Base-by-base conservation (phyloP, 331 rosid genomes). In the Phaseolus coccineus region DNA sequence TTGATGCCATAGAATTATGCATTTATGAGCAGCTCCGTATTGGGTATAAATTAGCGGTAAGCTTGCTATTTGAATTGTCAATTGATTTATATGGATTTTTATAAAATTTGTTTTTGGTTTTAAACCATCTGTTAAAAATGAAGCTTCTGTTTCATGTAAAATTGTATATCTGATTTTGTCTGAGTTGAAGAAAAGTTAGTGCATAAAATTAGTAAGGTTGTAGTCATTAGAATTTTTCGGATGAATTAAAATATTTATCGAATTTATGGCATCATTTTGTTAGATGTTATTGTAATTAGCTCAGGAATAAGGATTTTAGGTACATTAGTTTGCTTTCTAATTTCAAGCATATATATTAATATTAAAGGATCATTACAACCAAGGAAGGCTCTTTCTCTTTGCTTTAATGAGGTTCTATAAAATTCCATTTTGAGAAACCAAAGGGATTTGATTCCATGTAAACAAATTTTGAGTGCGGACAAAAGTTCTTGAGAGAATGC, bases 1-100 rank as follows among this genome's bases (percentile, higher is more conserved):
- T 92, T 80, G 97, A 92, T 84, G 97, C 97, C 55, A 73, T 90
- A 74, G 94, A 90, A 84, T 86, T 92, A 52, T 92, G 97, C 88
- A 82, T 92, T 76, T 92, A 92, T 10, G 96, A 92, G 90, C 97
- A 92, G 81, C 96, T 92, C 31, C 90, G 88, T 50, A 84, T 92
- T 3, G 97, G 97, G 57, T 92, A 89, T 80, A 92, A 89, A 82
- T 58, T 87, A 68, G 93, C 92, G 83, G 97, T 92, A 90, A 65
- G 90, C 66, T 66, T 42, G 53, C 62, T 48, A 40, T 61, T 80
- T 67, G 62, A 66, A 46, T 39, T 62, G 56, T 61, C 51, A 72
- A 46, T 65, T 19, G 33, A 39, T 69, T 78, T 59, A 3, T 76
- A 33, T 76, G 53, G 19, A 42, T 19, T 37, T 72, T 30, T 55